Conservation (phyloP, 2,329 filamentous ascomycete genomes). For the Colletotrichum coccodes region DNA sequence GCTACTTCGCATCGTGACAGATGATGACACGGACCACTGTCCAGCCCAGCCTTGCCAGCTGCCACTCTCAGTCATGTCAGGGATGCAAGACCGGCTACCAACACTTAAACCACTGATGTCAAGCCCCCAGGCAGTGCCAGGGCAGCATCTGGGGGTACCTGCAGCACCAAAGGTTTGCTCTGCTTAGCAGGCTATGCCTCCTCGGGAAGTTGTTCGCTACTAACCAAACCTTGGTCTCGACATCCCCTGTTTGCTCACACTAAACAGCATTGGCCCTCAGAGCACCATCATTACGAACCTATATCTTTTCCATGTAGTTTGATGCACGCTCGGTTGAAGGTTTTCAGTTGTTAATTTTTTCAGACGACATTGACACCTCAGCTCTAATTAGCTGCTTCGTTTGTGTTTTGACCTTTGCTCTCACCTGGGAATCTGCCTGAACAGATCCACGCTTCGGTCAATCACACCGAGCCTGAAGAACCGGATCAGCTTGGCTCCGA, state of each 20-base stretch:
- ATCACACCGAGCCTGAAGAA: constrained; percentile 7
- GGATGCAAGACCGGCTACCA: not conserved
- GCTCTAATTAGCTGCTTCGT: not conserved
- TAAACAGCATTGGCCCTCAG: no score
- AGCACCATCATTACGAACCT: not conserved
- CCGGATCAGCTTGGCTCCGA: not conserved
- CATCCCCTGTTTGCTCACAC: not conserved
- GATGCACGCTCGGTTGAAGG: constrained; percentile 5
- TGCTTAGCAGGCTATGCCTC: no score
- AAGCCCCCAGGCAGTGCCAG: not conserved
- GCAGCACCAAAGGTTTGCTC: no score
- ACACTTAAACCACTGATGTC: not conserved
- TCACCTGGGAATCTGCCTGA: not conserved
- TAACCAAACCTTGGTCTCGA: not conserved
- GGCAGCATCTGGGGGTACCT: constrained; percentile 1
- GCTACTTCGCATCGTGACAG: not conserved
- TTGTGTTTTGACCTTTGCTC: constrained; percentile 9
- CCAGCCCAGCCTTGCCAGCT: constrained; percentile 13
- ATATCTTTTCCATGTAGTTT: not conserved
- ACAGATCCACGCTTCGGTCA: not conserved
- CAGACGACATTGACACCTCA: constrained; percentile 9
- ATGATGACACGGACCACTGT: constrained; percentile 14
- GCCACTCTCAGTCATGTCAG: not conserved
- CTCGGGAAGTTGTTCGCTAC: not conserved
- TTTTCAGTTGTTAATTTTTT: not conserved